These are phyloP conservation scores for Candida pseudoviswanathii DNA, from an alignment of 1,139 yeast species.

Conservation along the genomic window DNA sequence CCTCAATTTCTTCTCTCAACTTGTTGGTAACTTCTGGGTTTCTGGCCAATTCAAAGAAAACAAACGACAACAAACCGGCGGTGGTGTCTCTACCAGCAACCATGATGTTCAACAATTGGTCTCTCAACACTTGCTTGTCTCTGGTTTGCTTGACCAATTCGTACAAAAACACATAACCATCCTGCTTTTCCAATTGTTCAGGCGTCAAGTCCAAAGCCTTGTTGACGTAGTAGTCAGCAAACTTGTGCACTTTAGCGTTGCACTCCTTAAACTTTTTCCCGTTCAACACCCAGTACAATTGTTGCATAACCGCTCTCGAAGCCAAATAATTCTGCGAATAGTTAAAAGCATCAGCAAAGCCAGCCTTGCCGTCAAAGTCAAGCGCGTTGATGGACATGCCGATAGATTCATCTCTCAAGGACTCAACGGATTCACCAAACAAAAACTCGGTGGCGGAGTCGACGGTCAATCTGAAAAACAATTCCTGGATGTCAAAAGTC, in stretches of 20 bases:
- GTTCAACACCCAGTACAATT: constrained; percentile 35
- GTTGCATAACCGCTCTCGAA: constrained; percentile 38
- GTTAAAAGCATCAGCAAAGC: constrained; percentile 48
- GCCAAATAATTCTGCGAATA: constrained; percentile 39
- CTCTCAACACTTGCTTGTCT: constrained; percentile 50
- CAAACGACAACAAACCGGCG: constrained; percentile 53
- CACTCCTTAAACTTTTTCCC: constrained; percentile 32
- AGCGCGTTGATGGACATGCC: constrained; percentile 17
- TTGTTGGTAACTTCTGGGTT: constrained; percentile 41
- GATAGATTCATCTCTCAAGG: constrained; percentile 33
- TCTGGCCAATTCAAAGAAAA: constrained; percentile 48
- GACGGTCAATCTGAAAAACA: constrained; percentile 53
- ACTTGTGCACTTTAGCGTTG: constrained; percentile 33
- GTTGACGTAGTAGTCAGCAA: constrained; percentile 34
- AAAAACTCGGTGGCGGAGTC: constrained; percentile 62
- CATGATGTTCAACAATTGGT: constrained; percentile 53
- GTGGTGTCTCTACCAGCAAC: constrained; percentile 63
- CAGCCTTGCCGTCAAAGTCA: constrained; percentile 32
- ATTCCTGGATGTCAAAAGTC: constrained; percentile 48
- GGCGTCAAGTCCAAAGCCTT: constrained; percentile 29
- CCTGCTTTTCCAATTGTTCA: constrained; percentile 35
- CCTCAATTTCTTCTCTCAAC: constrained; percentile 40
- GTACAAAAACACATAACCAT: constrained; percentile 52
- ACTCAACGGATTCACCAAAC: constrained; percentile 55
- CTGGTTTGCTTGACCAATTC: constrained; percentile 54